Evolutionary conservation across 495 filamentous ascomycete species (phyloP), one percentile per base, ranked within the genome.

Genomic region (Penicillium goetzii): DNA sequence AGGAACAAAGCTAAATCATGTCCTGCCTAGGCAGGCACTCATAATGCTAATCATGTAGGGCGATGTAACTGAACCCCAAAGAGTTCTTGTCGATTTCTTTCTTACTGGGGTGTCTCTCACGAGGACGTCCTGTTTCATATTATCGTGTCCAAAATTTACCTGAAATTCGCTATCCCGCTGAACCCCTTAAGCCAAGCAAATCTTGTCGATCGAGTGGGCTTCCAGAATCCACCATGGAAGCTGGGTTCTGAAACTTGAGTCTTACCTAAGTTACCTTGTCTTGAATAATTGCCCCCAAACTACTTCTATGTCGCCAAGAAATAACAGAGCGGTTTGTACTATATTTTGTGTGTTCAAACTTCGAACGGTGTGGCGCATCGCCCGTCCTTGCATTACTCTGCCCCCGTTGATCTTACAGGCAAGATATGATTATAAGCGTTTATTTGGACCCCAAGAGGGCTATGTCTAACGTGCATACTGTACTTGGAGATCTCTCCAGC

Each of bases 221-320:
- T 61, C 52, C 52, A 56, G 52, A 62, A 62, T 36, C 52, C 60
- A 62, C 60, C 15, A 38, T 33, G n/a, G 51, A 62, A 62, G n/a
- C 52, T 54, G 60, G 28, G 26, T 11, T 30, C 1, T 40, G 11
- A 51, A 10, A 51, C 25, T 28, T 30, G 11, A 26, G 25, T 30
- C 47, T 51, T 51, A 17, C n/a, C n/a, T n/a, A n/a, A n/a, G n/a
- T n/a, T n/a, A n/a, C 25, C 12, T 28, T 43, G 55, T 57, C 55
- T 43, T 11, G 4, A 12, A 36, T 36, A 36, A 26, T 5, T 11
- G 23, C 12, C 6, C 36, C 34, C 34, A 36, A 56, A 14, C 8
- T n/a, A 15, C 5, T 21, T 1, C 19, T 38, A 19, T 54, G 52
- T 34, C 9, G 15, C 52, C 21, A 34, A 54, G 32, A 33, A 19